A percentile compares a stretch with the other conserved stretches of the same genome.
phyloP scores from a whole-genome alignment of 1,139 yeast species.

The Trichomonascaceae sp. region DNA sequence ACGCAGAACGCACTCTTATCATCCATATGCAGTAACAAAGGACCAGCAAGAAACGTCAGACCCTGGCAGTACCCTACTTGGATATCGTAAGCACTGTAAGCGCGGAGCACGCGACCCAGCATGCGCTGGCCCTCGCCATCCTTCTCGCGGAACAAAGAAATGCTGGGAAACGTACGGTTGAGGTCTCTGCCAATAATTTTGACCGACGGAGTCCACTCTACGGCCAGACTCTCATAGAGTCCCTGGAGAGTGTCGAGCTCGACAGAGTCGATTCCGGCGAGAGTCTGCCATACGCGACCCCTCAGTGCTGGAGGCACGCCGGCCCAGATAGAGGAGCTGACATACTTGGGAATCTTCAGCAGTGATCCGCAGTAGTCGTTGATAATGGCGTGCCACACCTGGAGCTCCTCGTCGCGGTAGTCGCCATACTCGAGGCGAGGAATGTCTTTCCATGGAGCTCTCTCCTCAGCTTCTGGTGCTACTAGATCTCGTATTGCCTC shows the following conservation, averaged over 20 bases:
- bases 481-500: not conserved
- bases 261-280: conserved; percentile 24
- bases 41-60: conserved; percentile 51
- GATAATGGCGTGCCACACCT: conserved; percentile 26
- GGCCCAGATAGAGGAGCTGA: conserved; percentile 21
- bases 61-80: conserved; percentile 69
- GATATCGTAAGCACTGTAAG: conserved; percentile 53
- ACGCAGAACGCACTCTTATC: conserved; percentile 40
- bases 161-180: conserved; percentile 48
- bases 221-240: conserved; percentile 30
- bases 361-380: conserved; percentile 24
- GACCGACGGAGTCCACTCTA: conserved; percentile 33
- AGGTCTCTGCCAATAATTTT: conserved; percentile 51
- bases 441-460: conserved; percentile 13
- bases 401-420: conserved; percentile 19
- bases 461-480: not conserved
- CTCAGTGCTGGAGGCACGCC: conserved; percentile 30
- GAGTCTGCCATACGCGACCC: conserved; percentile 27
- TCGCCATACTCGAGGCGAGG: conserved; percentile 12
- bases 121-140: conserved; percentile 33
- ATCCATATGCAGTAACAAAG: conserved; percentile 40
- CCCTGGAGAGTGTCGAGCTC: conserved; percentile 19
- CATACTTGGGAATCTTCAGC: conserved; percentile 21
- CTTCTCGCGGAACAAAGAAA: conserved; percentile 36
- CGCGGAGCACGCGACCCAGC: conserved; percentile 48